These are phyloP conservation scores for Waitea zeae DNA, from an alignment of 1,284 basidiomycete genomes.

Conservation along the genomic window DNA sequence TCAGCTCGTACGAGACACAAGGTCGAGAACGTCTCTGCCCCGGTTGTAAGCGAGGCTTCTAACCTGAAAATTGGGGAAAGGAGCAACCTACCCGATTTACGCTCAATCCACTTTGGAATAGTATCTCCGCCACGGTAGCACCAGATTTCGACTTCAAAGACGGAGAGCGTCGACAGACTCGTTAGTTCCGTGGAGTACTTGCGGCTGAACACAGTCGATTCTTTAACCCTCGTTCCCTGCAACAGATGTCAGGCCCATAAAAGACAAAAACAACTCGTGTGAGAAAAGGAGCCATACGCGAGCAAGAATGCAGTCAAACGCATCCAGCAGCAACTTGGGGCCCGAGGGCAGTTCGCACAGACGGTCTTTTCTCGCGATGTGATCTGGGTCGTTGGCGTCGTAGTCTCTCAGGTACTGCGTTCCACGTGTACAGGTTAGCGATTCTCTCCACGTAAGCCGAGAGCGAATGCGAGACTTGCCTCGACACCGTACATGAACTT, in stretches of 20 bases:
- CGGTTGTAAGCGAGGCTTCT: neutral
- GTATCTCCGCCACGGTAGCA: conserved; percentile 53
- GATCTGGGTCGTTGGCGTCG: conserved; percentile 45
- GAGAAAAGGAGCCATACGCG: conserved; percentile 25
- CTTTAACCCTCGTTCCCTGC: conserved; percentile 55
- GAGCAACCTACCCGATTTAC: conserved; percentile 29
- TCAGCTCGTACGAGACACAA: conserved; percentile 62
- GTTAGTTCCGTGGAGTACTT: conserved; percentile 71
- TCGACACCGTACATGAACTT: conserved; percentile 71
- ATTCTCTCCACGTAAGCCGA: too few species aligned
- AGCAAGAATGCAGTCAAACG: conserved; percentile 62
- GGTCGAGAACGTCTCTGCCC: conserved; percentile 48
- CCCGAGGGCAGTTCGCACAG: conserved; percentile 61
- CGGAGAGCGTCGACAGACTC: conserved; percentile 49
- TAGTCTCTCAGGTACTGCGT: conserved; percentile 51
- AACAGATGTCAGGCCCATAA: conserved; percentile 1
- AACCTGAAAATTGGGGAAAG: conserved; percentile 5
- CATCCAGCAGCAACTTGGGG: conserved; percentile 53
- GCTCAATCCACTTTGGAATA: conserved; percentile 55
- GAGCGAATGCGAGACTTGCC: too few species aligned
- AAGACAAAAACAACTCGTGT: conserved; percentile 6
- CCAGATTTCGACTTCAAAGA: conserved; percentile 71
- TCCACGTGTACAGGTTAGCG: too few species aligned
- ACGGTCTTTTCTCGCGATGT: conserved; percentile 39
- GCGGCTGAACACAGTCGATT: conserved; percentile 59